Evolutionary conservation across 2,329 filamentous ascomycete species (phyloP).

Genomic region (Aureobasidium sp.): DNA sequence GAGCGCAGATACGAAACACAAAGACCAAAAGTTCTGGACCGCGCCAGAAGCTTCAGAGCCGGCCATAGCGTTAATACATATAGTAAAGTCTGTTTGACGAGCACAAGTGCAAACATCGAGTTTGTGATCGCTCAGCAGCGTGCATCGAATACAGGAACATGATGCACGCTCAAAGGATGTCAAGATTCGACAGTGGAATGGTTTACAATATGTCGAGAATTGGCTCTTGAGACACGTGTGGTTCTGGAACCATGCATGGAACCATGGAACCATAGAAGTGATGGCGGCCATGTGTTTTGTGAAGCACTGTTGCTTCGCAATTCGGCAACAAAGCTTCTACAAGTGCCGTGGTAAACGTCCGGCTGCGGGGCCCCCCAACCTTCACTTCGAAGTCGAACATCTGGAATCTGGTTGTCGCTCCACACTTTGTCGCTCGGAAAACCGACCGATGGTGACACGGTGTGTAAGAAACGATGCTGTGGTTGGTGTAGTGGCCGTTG

Average conservation of each 20-base stretch:
- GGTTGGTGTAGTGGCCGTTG: slow-evolving; percentile 5
- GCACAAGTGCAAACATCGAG: neutral
- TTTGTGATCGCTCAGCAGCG: neutral
- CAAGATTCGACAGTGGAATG: neutral
- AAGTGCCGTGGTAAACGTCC: slow-evolving; percentile 6
- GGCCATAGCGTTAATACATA: neutral
- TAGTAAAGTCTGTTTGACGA: neutral
- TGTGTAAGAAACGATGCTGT: neutral
- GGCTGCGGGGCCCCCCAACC: slow-evolving; percentile 7
- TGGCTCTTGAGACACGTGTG: neutral
- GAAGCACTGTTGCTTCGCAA: neutral
- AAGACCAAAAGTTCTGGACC: neutral
- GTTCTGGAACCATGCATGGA: slow-evolving; percentile 8
- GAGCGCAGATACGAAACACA: neutral
- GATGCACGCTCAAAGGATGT: neutral
- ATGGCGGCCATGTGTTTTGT: neutral
- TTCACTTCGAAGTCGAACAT: neutral
- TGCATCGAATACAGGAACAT: neutral
- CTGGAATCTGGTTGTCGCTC: slow-evolving; percentile 11
- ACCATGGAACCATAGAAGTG: neutral
- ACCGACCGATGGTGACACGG: neutral
- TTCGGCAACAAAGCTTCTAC: slow-evolving; percentile 12
- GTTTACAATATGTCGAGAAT: neutral
- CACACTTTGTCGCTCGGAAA: slow-evolving; percentile 3
- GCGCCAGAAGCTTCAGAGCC: neutral